A percentile compares a stretch with the other conserved stretches of the same genome.
Conservation (phyloP, 495 filamentous ascomycete genomes). For the Aspergillus wentii region DNA sequence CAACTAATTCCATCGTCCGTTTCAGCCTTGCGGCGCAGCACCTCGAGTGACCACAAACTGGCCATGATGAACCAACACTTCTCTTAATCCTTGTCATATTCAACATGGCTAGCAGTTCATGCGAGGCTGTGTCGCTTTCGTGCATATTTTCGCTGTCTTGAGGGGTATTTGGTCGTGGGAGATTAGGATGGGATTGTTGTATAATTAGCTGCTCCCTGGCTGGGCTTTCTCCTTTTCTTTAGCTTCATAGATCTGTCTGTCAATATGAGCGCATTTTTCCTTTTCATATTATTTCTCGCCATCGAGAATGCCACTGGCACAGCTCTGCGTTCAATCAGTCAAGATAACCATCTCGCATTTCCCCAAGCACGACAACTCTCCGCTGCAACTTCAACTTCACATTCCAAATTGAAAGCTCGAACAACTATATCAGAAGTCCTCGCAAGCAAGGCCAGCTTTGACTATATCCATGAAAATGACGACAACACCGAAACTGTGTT, state of each 20-base stretch:
- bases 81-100: neutral
- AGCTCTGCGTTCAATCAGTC: neutral
- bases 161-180: too few relatives aligned
- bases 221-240: too few relatives aligned
- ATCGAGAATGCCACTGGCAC: neutral
- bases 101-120: neutral
- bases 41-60: too few relatives aligned
- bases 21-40: neutral
- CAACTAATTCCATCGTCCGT: too few relatives aligned
- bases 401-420: slow-evolving; percentile 2
- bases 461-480: slow-evolving; percentile 1
- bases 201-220: too few relatives aligned
- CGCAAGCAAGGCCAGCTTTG: slow-evolving; percentile 3
- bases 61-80: too few relatives aligned
- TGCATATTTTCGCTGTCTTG: too few relatives aligned
- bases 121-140: too few relatives aligned
- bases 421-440: neutral
- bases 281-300: neutral
- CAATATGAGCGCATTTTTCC: too few relatives aligned
- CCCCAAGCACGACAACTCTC: slow-evolving; percentile 3
- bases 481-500: slow-evolving; percentile 3
- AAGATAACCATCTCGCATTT: neutral
- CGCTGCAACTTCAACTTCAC: slow-evolving; percentile 5
- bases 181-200: too few relatives aligned
- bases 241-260: too few relatives aligned